Evolutionary conservation across 768 basidiomycete genomes (phyloP), one percentile per base, ranked within the genome.

Genomic region (Filobasidium wieringae): DNA sequence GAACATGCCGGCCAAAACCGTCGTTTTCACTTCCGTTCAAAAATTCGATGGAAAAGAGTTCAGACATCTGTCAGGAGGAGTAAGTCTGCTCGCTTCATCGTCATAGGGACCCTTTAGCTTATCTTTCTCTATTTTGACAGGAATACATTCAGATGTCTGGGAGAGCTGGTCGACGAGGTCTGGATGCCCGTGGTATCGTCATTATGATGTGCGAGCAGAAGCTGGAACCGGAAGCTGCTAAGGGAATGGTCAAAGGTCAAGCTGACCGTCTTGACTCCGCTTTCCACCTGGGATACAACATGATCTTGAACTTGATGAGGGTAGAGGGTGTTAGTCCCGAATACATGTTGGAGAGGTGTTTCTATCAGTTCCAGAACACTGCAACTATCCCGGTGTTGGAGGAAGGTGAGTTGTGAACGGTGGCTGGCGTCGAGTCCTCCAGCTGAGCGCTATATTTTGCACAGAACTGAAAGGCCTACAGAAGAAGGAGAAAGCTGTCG

Each of bases 111-210:
- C 9, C 17, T 45, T 37, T 8, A n/a, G n/a, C 17, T n/a, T 24
- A 11, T 15, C 32, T 51, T 43, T 45, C 15, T 26, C 14, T 40
- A 15, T 15, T 40, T 40, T 31, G 7, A 0, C 87, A 95, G 57
- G 95, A 99, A 79, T 99, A 99, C 73, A 95, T 97, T 66, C 95
- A 99, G 69, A 99, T 99, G 95, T 92, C 91, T 0, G 95, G 95
- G 56, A 87, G 95, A 57, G 95, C 95, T 1, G 95, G 95, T 62
- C 85, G 95, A 66, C 83, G 95, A 75, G 95, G 95, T 40, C 76
- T 97, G 59, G 95, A 99, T 72, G 93, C 97, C 61, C 83, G 95
- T n/a, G 95, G 95, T 54, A 89, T 97, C 51, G 95, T 99, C 52
- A 96, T 99, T 66, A 87, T 99, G 89, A 97, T 99, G 95, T 87